Percentiles rank a stretch among this genome's conserved stretches.
These are phyloP conservation scores for Cyberlindnera samutprakarnensis DNA, from an alignment of 805 yeast genomes.

Conservation along the genomic window DNA sequence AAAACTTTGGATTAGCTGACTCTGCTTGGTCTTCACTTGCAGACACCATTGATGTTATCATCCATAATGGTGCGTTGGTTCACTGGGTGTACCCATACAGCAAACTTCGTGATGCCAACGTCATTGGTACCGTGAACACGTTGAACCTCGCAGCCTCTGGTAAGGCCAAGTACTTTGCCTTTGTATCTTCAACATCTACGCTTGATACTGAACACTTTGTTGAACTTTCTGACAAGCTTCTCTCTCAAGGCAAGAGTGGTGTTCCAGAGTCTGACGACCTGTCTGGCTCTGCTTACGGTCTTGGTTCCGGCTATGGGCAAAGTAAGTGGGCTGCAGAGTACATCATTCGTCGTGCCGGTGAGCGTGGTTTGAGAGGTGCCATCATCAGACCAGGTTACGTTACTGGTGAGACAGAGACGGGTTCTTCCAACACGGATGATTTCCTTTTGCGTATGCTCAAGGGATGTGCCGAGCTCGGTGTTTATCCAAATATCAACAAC, in stretches of 20 bases:
- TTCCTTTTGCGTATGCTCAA: conserved; percentile 90
- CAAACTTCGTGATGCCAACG: conserved; percentile 88
- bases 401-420: conserved; percentile 76
- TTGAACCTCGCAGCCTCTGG: conserved; percentile 67
- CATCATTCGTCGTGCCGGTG: conserved; percentile 81
- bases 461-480: conserved; percentile 86
- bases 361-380: conserved; percentile 78
- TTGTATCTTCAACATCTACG: conserved; percentile 94
- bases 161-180: conserved; percentile 77
- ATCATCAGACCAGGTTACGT: conserved; percentile 95
- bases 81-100: conserved; percentile 98
- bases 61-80: conserved; percentile 96
- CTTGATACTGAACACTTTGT: conserved; percentile 80
- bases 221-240: conserved; percentile 62
- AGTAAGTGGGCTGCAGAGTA: conserved; percentile 97
- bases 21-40: conserved; percentile 52
- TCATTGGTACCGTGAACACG: conserved; percentile 77
- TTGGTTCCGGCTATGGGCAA: conserved; percentile 95
- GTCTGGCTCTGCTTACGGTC: conserved; percentile 71
- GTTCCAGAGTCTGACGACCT: conserved; percentile 78
- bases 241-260: conserved; percentile 61
- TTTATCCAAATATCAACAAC: conserved; percentile 78
- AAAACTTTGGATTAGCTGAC: conserved; percentile 62
- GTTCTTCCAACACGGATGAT: conserved; percentile 94
- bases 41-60: conserved; percentile 63